Percentiles rank a stretch among this genome's conserved stretches.
Evolutionary conservation across 495 filamentous ascomycete species (phyloP).

Genomic region (Amphirosellinia nigrospora): DNA sequence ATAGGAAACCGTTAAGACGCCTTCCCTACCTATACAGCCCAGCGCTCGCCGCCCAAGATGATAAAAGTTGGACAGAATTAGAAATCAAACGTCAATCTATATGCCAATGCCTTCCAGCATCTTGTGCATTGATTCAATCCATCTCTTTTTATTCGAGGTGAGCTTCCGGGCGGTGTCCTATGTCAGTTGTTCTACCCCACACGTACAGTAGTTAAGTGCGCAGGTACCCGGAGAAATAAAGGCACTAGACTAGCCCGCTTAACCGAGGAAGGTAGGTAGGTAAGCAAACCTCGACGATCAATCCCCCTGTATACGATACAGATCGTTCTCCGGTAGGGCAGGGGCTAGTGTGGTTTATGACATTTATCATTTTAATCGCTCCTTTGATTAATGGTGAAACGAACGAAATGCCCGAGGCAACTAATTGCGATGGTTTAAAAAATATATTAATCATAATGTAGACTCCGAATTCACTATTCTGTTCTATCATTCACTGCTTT

Average conservation of each 20-base stretch:
- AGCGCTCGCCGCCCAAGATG: no score
- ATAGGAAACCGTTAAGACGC: neutral
- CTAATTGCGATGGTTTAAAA: neutral
- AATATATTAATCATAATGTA: neutral
- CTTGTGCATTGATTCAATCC: no score
- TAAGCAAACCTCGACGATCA: neutral
- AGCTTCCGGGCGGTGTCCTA: no score
- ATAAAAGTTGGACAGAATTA: neutral
- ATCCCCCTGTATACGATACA: neutral
- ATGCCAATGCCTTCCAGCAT: no score
- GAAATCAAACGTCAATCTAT: neutral
- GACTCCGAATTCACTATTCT: neutral
- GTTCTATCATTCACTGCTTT: neutral
- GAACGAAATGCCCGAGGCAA: neutral
- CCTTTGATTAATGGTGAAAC: neutral
- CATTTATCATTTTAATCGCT: neutral
- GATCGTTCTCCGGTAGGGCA: neutral
- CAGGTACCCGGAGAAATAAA: neutral
- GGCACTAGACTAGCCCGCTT: neutral
- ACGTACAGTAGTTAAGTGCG: neutral
- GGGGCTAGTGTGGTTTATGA: neutral
- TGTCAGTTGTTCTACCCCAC: no score
- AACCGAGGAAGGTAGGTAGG: neutral
- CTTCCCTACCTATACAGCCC: no score
- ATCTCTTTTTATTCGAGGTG: no score